A percentile compares a stretch with the other conserved stretches of the same genome.
Conservation (phyloP, 257 asterid species). For the Solanum tarijense region DNA sequence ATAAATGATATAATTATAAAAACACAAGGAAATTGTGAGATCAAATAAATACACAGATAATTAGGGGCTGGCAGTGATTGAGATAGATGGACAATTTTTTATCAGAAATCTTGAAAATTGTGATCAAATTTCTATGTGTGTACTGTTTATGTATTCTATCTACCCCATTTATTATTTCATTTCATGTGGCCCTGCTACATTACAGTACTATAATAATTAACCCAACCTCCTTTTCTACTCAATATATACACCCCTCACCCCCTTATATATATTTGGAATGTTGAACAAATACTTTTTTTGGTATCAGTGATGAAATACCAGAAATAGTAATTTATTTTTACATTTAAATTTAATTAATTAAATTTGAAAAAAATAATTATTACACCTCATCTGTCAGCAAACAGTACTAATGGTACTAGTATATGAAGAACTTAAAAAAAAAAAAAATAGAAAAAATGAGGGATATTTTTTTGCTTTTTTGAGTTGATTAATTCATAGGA, state of each 20-base stretch:
- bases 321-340: neutral
- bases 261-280: neutral
- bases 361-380: neutral
- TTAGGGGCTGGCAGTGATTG: conserved; percentile 38
- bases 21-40: neutral
- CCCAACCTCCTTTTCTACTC: conserved; percentile 2
- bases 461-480: neutral
- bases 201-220: conserved; percentile 29
- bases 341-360: neutral
- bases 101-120: conserved; percentile 37
- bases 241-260: neutral
- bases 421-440: neutral
- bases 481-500: neutral
- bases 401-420: neutral
- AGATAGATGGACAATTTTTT: conserved; percentile 19
- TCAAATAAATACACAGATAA: conserved; percentile 6
- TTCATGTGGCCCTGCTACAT: conserved; percentile 27
- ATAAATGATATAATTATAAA: neutral
- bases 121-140: conserved; percentile 16
- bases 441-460: too few species aligned
- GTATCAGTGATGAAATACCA: neutral
- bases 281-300: conserved; percentile 21
- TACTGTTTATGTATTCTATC: conserved; percentile 8
- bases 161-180: conserved; percentile 33
- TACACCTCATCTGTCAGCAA: neutral